A percentile compares a stretch with the other conserved stretches of the same genome.
Evolutionary conservation across 129 eudicot genomes (phyloP).

Genomic region (Flaveria robusta): DNA sequence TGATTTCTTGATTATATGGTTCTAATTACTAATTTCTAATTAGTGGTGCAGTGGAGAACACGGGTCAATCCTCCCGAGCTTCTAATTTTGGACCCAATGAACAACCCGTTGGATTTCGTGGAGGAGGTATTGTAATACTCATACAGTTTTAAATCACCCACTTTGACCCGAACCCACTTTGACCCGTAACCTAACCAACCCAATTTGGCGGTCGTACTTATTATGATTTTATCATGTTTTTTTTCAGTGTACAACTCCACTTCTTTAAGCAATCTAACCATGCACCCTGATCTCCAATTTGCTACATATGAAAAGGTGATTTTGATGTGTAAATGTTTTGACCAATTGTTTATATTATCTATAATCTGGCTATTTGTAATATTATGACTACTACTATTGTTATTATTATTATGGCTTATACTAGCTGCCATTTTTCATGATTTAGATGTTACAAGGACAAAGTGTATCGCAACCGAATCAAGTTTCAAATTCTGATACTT

Average conservation of each 20-base stretch:
- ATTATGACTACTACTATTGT: background rate
- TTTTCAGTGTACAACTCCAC: conserved; percentile 49
- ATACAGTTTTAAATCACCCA: conserved; percentile 22
- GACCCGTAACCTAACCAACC: background rate
- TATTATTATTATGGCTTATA: background rate
- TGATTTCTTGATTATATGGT: background rate
- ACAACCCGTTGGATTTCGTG: conserved; percentile 66
- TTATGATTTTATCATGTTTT: conserved; percentile 17
- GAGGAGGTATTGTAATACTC: conserved; percentile 54
- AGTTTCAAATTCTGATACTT: conserved; percentile 64
- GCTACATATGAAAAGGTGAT: conserved; percentile 71
- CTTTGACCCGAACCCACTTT: background rate
- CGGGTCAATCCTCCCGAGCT: conserved; percentile 47
- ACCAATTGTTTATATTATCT: conserved; percentile 1
- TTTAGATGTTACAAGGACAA: conserved; percentile 55
- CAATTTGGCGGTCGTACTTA: background rate
- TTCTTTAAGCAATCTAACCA: conserved; percentile 42
- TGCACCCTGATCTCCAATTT: conserved; percentile 56
- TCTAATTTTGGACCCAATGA: conserved; percentile 56
- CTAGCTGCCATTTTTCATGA: conserved; percentile 22
- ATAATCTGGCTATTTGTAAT: background rate
- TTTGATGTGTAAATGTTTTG: background rate
- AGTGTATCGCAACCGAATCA: conserved; percentile 46
- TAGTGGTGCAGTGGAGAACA: conserved; percentile 63
- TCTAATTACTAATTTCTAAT: conserved; percentile 26